These are phyloP conservation scores for Lithospermum erythrorhizon DNA, from an alignment of 257 asterid genomes.

Conservation along the genomic window DNA sequence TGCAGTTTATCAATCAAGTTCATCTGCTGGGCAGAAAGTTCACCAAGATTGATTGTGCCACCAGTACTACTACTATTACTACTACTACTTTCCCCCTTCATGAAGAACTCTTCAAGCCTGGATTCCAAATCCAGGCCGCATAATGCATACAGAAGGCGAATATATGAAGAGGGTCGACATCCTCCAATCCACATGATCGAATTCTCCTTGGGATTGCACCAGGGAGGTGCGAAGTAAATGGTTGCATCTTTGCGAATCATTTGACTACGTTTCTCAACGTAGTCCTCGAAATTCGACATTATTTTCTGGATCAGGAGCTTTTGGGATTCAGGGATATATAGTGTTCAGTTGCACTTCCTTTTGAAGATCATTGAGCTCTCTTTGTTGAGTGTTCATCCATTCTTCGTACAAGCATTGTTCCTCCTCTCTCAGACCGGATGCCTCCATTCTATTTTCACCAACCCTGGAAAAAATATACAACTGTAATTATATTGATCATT, in stretches of 20 bases:
- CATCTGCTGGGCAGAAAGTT: conserved; percentile 14
- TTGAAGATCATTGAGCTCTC: neutral
- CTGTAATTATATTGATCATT: too few relatives aligned
- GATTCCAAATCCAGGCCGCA: conserved; percentile 14
- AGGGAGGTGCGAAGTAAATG: conserved; percentile 18
- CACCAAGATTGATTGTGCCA: conserved; percentile 5
- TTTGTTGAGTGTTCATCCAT: neutral
- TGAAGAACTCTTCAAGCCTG: neutral
- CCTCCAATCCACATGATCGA: conserved; percentile 33
- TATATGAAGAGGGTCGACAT: conserved; percentile 32
- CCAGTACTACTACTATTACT: too few relatives aligned
- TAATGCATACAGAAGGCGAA: conserved; percentile 19
- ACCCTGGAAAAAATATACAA: too few relatives aligned
- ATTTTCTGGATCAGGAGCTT: conserved; percentile 10
- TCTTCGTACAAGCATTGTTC: neutral
- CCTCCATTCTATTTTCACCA: too few relatives aligned
- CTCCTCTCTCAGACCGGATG: neutral
- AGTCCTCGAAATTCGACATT: conserved; percentile 15
- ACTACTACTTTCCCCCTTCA: conserved; percentile 8
- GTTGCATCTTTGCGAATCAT: conserved; percentile 10
- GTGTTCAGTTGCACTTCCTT: neutral
- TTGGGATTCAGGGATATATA: neutral
- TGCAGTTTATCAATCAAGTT: conserved; percentile 15
- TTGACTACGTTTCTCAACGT: conserved; percentile 7
- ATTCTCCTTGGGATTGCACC: conserved; percentile 32